Conservation (phyloP, 2,329 filamentous ascomycete genomes). For the Fusarium chaquense region DNA sequence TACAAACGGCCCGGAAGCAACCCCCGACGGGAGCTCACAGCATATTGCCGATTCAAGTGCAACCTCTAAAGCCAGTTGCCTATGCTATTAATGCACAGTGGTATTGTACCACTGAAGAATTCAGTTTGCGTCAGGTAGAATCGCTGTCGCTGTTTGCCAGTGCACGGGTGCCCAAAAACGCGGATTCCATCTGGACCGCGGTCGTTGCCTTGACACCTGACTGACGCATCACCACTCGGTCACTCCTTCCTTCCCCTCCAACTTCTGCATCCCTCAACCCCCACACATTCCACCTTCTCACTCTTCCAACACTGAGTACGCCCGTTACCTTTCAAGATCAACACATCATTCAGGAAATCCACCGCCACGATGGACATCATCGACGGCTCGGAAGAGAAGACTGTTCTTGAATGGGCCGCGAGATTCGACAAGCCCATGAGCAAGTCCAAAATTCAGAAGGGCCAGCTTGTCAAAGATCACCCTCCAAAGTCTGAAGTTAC, state of each 20-base stretch:
- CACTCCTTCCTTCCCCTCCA: not conserved
- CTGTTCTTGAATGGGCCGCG: not conserved
- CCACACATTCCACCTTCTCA: not conserved
- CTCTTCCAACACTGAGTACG: not conserved
- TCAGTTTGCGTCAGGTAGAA: no score
- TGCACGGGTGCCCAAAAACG: not conserved
- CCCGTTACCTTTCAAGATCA: accelerated
- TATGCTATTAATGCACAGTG: not conserved
- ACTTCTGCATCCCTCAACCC: not conserved
- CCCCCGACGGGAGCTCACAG: not conserved
- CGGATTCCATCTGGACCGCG: not conserved
- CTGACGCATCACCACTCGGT: not conserved
- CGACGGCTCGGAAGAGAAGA: not conserved
- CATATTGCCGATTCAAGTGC: not conserved
- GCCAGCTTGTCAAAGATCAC: slow-evolving; percentile 20
- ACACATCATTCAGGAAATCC: no score
- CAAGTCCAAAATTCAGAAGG: not conserved
- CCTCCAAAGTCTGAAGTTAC: not conserved
- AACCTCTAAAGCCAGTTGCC: accelerated
- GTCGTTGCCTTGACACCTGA: not conserved
- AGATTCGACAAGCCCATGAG: not conserved
- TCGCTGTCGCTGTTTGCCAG: not conserved
- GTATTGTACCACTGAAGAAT: not conserved
- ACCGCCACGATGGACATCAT: slow-evolving; percentile 9
- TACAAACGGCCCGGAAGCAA: not conserved